Evolutionary conservation across 164 flowering plant genomes (phyloP).

Genomic region (grape (Vitis vinifera)): ASM3070453v1 NC_081807.1:5072001-5072500

Average conservation of each 20-base stretch:
- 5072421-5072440: neutral
- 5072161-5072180: conserved; percentile 37
- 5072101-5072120: conserved; percentile 72
- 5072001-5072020: conserved; percentile 97
- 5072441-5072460: too few species aligned
- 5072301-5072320: conserved; percentile 76
- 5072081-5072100: conserved; percentile 86
- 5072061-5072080: conserved; percentile 83
- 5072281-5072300: conserved; percentile 73
- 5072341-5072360: conserved; percentile 92
- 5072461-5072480: too few species aligned
- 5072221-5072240: conserved; percentile 37
- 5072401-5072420: neutral
- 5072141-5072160: conserved; percentile 89
- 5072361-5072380: conserved; percentile 6
- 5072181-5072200: conserved; percentile 3
- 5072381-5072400: neutral
- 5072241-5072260: conserved; percentile 90
- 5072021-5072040: conserved; percentile 85
- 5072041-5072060: conserved; percentile 89
- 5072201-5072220: conserved; percentile 4
- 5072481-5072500: too few species aligned
- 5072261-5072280: conserved; percentile 56
- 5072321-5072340: conserved; percentile 88
- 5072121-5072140: conserved; percentile 83